phyloP scores from a whole-genome alignment of 768 basidiomycete species.

The Filobasidium floriforme region DNA sequence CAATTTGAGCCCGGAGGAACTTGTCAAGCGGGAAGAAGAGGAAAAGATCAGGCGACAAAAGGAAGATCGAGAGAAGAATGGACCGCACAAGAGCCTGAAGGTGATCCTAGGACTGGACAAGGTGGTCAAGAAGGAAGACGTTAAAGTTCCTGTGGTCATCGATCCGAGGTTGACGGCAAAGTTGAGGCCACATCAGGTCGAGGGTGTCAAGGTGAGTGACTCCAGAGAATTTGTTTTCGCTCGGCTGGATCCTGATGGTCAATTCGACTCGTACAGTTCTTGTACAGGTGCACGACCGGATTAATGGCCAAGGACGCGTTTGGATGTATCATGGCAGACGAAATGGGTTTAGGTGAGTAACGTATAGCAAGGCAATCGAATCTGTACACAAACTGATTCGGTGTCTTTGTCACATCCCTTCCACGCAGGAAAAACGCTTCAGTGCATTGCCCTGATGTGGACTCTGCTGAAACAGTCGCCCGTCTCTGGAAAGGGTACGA shows the following conservation, averaged over 20 bases:
- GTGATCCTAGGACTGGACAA: conserved; percentile 45
- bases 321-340: conserved; percentile 96
- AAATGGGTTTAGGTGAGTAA: conserved; percentile 80
- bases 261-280: conserved; percentile 55
- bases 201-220: conserved; percentile 77
- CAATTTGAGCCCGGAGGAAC: conserved; percentile 55
- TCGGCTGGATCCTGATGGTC: not conserved
- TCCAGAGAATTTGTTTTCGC: conserved; percentile 9
- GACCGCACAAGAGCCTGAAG: conserved; percentile 85
- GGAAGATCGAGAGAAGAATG: conserved; percentile 62
- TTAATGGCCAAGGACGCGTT: conserved; percentile 80
- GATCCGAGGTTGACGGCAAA: conserved; percentile 81
- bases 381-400: too few relatives aligned
- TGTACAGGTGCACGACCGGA: conserved; percentile 91
- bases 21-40: conserved; percentile 62
- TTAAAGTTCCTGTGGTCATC: conserved; percentile 93
- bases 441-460: conserved; percentile 93
- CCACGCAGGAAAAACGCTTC: conserved; percentile 67
- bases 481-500: conserved; percentile 69
- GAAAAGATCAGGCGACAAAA: conserved; percentile 58
- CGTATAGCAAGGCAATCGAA: not conserved
- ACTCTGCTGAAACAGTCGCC: conserved; percentile 93
- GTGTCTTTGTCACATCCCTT: not conserved
- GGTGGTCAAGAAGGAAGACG: conserved; percentile 50
- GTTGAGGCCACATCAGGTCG: conserved; percentile 92